phyloP scores from a whole-genome alignment of 2,329 filamentous ascomycete genomes.

The Colletotrichum spinosum region DNA sequence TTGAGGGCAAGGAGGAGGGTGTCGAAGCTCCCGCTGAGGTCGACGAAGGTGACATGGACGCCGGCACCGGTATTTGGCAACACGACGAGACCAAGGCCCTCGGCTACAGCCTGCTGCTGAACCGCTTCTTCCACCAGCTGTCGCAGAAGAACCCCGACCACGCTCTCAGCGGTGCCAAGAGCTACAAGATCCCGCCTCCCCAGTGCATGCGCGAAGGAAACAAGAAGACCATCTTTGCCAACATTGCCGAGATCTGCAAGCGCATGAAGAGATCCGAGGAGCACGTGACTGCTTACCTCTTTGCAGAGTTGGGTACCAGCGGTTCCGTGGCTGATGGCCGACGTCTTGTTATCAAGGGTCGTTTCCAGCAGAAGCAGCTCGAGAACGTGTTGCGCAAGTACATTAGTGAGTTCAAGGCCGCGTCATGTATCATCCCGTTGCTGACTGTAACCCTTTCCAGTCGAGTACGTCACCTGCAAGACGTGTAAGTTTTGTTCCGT shows the following conservation, averaged over 20 bases:
- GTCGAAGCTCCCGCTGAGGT: constrained; percentile 64
- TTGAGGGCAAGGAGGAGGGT: constrained; percentile 75
- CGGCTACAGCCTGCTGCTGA: constrained; percentile 86
- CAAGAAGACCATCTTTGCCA: constrained; percentile 99
- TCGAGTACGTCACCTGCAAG: constrained; percentile 99
- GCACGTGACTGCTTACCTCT: constrained; percentile 85
- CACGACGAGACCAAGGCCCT: constrained; percentile 84
- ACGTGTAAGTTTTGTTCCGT: constrained; percentile 70
- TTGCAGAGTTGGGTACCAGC: constrained; percentile 97
- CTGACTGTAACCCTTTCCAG: constrained; percentile 55
- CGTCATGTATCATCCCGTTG: constrained; percentile 5
- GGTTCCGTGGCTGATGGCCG: constrained; percentile 94
- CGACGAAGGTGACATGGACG: constrained; percentile 82
- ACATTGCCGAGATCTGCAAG: constrained; percentile 98
- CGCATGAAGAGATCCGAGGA: constrained; percentile 99
- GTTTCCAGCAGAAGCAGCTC: constrained; percentile 99
- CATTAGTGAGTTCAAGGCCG: constrained; percentile 74
- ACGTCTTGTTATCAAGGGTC: constrained; percentile 97
- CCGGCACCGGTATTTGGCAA: constrained; percentile 90
- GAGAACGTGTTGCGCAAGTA: constrained; percentile 97
- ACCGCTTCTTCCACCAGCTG: constrained; percentile 93
- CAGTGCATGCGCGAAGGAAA: constrained; percentile 99
- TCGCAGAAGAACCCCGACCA: constrained; percentile 98
- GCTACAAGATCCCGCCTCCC: constrained; percentile 98
- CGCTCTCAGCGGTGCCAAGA: constrained; percentile 87